A percentile compares a stretch with the other conserved stretches of the same genome.
These are phyloP conservation scores for Amauroascus verrucosus DNA, from an alignment of 2,329 filamentous ascomycete genomes.

Conservation along the genomic window DNA sequence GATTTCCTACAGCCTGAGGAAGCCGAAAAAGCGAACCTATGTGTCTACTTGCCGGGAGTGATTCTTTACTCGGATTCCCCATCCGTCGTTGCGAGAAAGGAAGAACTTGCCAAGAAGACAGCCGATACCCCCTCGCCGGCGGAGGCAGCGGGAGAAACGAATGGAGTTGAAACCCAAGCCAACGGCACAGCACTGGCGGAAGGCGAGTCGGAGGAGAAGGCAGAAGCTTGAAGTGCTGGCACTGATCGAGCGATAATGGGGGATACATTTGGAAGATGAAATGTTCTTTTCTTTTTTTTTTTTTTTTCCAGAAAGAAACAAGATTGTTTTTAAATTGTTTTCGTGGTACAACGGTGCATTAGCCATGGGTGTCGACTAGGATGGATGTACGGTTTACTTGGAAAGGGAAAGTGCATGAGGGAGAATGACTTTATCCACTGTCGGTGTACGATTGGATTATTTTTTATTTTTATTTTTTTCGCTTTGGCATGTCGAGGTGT, in stretches of 20 bases:
- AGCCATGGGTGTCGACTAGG: slow-evolving; percentile 3
- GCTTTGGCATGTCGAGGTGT: slow-evolving; percentile 6
- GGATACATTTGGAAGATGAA: no score
- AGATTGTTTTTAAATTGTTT: background rate
- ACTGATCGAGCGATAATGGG: slow-evolving; percentile 2
- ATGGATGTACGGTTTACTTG: slow-evolving; percentile 10
- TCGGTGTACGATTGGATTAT: slow-evolving; percentile 3
- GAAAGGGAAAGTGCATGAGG: slow-evolving; percentile 3
- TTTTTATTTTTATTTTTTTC: no score
- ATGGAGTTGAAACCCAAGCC: slow-evolving; percentile 1
- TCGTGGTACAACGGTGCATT: slow-evolving; percentile 8
- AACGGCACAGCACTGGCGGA: background rate
- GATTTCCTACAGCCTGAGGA: slow-evolving; percentile 37
- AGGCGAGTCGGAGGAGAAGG: background rate
- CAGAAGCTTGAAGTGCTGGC: slow-evolving; percentile 5
- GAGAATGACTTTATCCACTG: background rate
- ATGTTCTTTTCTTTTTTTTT: no score
- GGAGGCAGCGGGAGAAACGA: slow-evolving; percentile 4
- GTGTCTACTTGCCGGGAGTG: slow-evolving; percentile 41
- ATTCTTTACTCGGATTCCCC: slow-evolving; percentile 43
- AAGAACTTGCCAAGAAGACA: slow-evolving; percentile 31
- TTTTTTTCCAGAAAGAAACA: no score
- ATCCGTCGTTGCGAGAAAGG: slow-evolving; percentile 30
- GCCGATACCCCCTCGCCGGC: slow-evolving; percentile 6
- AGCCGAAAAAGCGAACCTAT: slow-evolving; percentile 34